phyloP scores from a whole-genome alignment of 192 early-diverging fungal species.

The Podila horticola region DNA sequence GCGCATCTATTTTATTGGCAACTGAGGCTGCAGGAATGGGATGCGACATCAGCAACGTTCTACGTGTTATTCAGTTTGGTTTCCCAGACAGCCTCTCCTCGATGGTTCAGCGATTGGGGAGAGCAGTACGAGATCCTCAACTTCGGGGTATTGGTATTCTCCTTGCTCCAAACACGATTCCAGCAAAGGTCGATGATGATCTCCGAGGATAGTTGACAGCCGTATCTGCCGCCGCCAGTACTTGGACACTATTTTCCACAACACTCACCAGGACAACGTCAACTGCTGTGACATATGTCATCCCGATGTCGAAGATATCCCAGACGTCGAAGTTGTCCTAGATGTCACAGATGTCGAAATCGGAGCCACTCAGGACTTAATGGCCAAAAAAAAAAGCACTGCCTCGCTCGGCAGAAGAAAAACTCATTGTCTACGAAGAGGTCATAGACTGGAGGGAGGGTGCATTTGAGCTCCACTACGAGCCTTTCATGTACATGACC shows the following conservation, averaged over 20 bases:
- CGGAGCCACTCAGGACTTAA: neutral
- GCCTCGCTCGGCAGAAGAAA: neutral
- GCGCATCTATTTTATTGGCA: neutral
- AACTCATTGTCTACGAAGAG: neutral
- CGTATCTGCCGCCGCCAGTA: neutral
- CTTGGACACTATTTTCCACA: neutral
- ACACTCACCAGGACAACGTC: neutral
- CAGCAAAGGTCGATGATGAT: neutral
- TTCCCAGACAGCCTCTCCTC: conserved; percentile 6
- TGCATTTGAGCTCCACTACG: neutral
- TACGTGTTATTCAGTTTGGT: conserved; percentile 18
- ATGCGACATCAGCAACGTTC: conserved; percentile 28
- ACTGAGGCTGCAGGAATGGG: conserved; percentile 27
- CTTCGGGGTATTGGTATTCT: conserved; percentile 15
- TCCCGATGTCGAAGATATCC: neutral
- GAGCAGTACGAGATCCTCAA: conserved; percentile 12
- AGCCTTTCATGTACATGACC: neutral
- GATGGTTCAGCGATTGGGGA: conserved; percentile 22
- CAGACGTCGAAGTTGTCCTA: neutral
- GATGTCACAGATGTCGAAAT: neutral
- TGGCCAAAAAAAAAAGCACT: neutral
- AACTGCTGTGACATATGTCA: neutral
- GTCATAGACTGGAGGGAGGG: neutral
- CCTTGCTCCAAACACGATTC: neutral
- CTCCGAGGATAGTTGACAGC: neutral